Base-by-base conservation (phyloP, 2,329 filamentous ascomycete genomes). In the Keithomyces neogunnii region DNA sequence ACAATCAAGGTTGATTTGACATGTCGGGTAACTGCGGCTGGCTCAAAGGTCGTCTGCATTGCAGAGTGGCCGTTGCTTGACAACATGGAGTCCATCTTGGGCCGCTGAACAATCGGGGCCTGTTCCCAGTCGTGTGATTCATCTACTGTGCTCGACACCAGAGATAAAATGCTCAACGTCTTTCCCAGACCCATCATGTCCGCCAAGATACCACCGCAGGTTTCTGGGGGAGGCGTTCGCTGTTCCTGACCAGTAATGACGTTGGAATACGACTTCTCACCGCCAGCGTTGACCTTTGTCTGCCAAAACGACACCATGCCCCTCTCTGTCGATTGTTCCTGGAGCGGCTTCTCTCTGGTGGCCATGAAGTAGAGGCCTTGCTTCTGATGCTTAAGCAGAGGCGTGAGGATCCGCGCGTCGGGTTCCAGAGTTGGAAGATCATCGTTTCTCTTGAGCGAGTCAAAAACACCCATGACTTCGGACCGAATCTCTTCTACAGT, bases 151-250 rank as follows among this genome's bases (percentile, higher is more conserved):
- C 78, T 78, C 2, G 84, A 75, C 10, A 96, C 72, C 13, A 97
- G 74, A 1, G 91, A 86, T 1, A 97, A 73, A 19, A 96, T 85
- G 62, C 89, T 95, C 48, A 99, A 67, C 0, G 88, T 91, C 68
- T 92, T 93, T 7, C 88, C 88, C n/a, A 92, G 72, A 30, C 88
- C 88, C 88, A 93, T 93, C 82, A 91, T 89, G 63, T 92, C 88
- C 11, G 87, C 88, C 26, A 92, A 70, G 36, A 92, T 83, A 3
- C 88, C 88, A 31, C 88, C 88, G 8, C 83, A 73, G 1, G 84
- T 82, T 58, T 89, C 81, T 1, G 79, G 73, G 1, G 88, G 88
- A 50, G 78, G 75, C 44, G 76, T 68, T 26, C 70, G 69, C 56
- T 82, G 74, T 32, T 80, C 75, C 44, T 85, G 77, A 1, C 86